phyloP scores from a whole-genome alignment of 148 eudicot species.

The Pouteria glomerata region DNA sequence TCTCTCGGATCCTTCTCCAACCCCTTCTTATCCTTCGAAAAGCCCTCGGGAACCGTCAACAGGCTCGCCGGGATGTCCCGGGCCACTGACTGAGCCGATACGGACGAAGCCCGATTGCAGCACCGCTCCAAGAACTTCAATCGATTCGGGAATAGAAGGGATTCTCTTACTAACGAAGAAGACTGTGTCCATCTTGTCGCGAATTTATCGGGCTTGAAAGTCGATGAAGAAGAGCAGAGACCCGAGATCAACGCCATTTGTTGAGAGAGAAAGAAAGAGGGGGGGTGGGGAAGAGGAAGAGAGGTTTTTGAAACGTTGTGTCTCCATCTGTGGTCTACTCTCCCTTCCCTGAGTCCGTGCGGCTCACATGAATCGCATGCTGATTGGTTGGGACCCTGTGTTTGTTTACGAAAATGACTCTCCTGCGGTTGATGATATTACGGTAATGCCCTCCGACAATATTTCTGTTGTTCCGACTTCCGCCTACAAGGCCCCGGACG shows the following conservation, averaged over 20 bases:
- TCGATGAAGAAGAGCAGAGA: slow-evolving; percentile 30
- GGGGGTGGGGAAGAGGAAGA: neutral
- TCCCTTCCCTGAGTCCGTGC: no score
- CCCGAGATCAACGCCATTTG: slow-evolving; percentile 55
- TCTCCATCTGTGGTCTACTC: no score
- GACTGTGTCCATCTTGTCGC: slow-evolving; percentile 16
- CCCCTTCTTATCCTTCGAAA: slow-evolving; percentile 16
- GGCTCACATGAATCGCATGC: no score
- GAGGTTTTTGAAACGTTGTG: no score
- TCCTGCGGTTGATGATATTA: no score
- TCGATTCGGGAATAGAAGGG: slow-evolving; percentile 22
- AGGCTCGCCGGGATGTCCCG: slow-evolving; percentile 36
- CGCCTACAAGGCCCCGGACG: no score
- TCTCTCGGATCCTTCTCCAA: slow-evolving; percentile 50
- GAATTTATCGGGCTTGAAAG: slow-evolving; percentile 17
- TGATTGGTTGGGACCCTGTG: no score
- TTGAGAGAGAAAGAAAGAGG: neutral
- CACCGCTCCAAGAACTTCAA: slow-evolving; percentile 4
- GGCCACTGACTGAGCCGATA: slow-evolving; percentile 34
- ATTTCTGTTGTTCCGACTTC: no score
- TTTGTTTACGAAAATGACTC: no score
- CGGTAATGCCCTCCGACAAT: no score
- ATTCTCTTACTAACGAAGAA: slow-evolving; percentile 13
- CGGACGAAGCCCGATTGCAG: slow-evolving; percentile 2
- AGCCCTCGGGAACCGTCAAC: slow-evolving; percentile 8